Evolutionary conservation across 2,329 filamentous ascomycete genomes (phyloP).

Genomic region (Zopfia rhizophila): DNA sequence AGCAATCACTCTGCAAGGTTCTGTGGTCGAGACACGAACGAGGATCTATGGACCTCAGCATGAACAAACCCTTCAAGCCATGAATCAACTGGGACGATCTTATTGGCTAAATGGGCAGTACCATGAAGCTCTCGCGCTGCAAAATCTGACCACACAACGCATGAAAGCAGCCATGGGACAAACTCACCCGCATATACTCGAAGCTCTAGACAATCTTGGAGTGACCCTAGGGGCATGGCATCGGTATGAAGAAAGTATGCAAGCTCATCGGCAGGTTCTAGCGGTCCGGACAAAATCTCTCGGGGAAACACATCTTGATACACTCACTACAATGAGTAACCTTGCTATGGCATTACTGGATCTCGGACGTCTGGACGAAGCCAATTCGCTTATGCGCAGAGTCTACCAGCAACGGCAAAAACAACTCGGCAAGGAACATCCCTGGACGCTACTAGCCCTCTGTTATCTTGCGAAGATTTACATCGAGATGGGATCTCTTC

Average conservation of each 20-base stretch:
- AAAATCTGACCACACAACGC: conserved; percentile 1
- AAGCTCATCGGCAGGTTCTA: too few species aligned
- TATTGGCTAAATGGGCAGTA: not conserved
- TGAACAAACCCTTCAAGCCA: conserved; percentile 33
- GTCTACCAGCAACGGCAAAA: conserved; percentile 25
- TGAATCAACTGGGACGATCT: conserved; percentile 30
- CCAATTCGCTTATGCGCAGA: conserved; percentile 13
- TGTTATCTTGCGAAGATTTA: conserved; percentile 30
- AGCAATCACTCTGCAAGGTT: conserved; percentile 23
- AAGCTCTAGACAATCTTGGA: conserved; percentile 14
- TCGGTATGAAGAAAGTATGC: too few species aligned
- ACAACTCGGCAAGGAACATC: conserved; percentile 36
- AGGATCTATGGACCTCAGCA: conserved; percentile 25
- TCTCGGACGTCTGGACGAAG: conserved; percentile 12
- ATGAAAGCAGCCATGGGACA: conserved; percentile 15
- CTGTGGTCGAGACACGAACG: conserved; percentile 28
- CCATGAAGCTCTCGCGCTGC: not conserved
- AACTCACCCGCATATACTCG: conserved; percentile 18
- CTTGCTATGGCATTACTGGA: conserved; percentile 13
- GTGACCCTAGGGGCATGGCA: not conserved
- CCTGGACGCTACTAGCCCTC: conserved; percentile 37
- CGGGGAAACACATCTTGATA: too few species aligned
- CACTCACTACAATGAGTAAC: too few species aligned
- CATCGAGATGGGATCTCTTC: conserved; percentile 14
- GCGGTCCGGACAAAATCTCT: too few species aligned